phyloP scores from a whole-genome alignment of 2,329 filamentous ascomycete genomes.

The Talaromyces sp. region DNA sequence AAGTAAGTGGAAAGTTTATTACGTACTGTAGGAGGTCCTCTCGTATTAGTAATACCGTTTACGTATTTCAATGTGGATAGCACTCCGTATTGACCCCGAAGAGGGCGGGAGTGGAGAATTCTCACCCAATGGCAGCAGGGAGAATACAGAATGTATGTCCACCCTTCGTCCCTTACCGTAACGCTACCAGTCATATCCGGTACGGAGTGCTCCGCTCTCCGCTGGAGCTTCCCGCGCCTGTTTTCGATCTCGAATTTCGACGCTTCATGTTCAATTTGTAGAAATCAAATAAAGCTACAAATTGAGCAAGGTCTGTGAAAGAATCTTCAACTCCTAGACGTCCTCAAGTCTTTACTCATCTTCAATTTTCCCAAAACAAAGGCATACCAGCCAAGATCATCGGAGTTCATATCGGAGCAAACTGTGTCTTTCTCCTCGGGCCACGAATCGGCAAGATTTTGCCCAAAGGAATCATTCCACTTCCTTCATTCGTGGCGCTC shows the following conservation, averaged over 20 bases:
- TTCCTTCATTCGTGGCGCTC: neutral
- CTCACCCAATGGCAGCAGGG: neutral
- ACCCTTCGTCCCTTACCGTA: constrained; percentile 5
- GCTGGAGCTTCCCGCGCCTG: constrained; percentile 7
- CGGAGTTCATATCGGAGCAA: neutral
- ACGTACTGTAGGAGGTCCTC: neutral
- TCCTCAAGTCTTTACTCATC: too few species aligned
- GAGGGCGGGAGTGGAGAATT: neutral
- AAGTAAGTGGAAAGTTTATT: constrained; percentile 4
- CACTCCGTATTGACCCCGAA: neutral
- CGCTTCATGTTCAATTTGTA: neutral
- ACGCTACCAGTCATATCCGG: neutral
- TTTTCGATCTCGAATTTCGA: neutral
- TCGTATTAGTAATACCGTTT: constrained; percentile 4
- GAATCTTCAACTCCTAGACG: too few species aligned
- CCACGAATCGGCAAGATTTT: neutral
- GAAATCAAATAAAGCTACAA: neutral
- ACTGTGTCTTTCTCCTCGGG: neutral
- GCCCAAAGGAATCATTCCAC: neutral
- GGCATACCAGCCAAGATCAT: neutral
- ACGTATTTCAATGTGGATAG: neutral
- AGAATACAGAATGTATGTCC: neutral
- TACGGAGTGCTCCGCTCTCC: constrained; percentile 8
- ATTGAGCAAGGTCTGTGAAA: too few species aligned
- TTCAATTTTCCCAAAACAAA: neutral